Evolutionary conservation across 768 basidiomycete genomes (phyloP).

Genomic region (Suillus plorans): DNA sequence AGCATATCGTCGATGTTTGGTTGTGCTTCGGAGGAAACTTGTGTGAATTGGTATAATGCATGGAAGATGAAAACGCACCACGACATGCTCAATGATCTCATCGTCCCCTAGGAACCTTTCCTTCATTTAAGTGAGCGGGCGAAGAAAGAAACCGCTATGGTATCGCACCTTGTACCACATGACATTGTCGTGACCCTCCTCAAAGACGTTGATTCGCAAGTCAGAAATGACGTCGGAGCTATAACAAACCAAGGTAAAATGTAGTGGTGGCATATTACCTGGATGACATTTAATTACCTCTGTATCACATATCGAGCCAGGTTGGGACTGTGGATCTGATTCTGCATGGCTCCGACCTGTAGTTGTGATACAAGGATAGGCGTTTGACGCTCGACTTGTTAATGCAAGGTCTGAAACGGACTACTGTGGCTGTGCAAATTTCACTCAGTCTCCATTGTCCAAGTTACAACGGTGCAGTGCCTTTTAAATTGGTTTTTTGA

Average conservation of each 20-base stretch:
- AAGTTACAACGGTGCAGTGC: background rate
- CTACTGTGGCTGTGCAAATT: constrained; percentile 19
- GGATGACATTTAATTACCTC: constrained; percentile 19
- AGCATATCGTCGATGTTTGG: constrained; percentile 60
- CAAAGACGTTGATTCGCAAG: constrained; percentile 61
- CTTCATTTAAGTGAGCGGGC: constrained; percentile 37
- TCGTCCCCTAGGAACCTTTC: constrained; percentile 72
- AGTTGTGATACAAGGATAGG: background rate
- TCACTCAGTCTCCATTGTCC: background rate
- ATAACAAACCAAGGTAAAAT: constrained; percentile 5
- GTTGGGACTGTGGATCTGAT: constrained; percentile 26
- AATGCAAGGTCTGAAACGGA: background rate
- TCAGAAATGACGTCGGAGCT: constrained; percentile 77
- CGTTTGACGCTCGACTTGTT: too few relatives aligned
- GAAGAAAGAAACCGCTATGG: background rate
- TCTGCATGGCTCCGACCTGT: constrained; percentile 15
- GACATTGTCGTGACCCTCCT: constrained; percentile 56
- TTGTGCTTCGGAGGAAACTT: constrained; percentile 54
- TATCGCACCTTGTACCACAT: constrained; percentile 71
- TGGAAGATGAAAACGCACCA: constrained; percentile 45
- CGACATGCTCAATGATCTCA: constrained; percentile 73
- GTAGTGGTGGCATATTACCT: background rate
- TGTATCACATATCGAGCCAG: constrained; percentile 31
- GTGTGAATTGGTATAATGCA: background rate
- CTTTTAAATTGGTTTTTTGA: background rate